phyloP scores from a whole-genome alignment of 768 basidiomycete species.

The Mycena amicta region DNA sequence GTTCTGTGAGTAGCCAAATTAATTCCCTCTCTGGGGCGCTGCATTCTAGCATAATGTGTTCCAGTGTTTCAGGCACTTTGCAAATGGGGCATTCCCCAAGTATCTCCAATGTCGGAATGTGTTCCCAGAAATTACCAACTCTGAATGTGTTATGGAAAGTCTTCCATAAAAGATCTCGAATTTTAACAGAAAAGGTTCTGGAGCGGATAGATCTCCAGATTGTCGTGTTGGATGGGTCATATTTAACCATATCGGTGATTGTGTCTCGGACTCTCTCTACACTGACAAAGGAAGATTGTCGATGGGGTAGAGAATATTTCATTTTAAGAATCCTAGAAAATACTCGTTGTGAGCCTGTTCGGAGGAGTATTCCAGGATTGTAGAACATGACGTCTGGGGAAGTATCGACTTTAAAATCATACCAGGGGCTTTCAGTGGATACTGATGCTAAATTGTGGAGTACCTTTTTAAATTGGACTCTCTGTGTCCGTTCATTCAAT shows the following conservation, averaged over 20 bases:
- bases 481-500: neutral
- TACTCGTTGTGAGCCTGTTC: neutral
- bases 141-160: constrained; percentile 7
- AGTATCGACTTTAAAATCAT: neutral
- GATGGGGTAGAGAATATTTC: neutral
- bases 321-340: constrained; percentile 1
- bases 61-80: neutral
- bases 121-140: constrained; percentile 3
- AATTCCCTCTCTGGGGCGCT: neutral
- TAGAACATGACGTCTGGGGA: neutral
- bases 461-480: neutral
- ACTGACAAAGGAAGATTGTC: neutral
- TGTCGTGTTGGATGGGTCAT: neutral
- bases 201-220: constrained; percentile 8
- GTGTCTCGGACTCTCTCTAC: constrained; percentile 1
- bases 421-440: neutral
- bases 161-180: constrained; percentile 6
- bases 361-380: neutral
- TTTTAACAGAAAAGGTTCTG: neutral
- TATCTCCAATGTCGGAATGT: neutral
- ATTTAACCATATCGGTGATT: neutral
- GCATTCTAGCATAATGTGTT: constrained; percentile 3
- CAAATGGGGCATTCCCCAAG: neutral
- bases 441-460: neutral
- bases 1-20: neutral